Evolutionary conservation across 1,139 yeast species (phyloP).

Genomic region (Entelexis paramagnoliae): DNA sequence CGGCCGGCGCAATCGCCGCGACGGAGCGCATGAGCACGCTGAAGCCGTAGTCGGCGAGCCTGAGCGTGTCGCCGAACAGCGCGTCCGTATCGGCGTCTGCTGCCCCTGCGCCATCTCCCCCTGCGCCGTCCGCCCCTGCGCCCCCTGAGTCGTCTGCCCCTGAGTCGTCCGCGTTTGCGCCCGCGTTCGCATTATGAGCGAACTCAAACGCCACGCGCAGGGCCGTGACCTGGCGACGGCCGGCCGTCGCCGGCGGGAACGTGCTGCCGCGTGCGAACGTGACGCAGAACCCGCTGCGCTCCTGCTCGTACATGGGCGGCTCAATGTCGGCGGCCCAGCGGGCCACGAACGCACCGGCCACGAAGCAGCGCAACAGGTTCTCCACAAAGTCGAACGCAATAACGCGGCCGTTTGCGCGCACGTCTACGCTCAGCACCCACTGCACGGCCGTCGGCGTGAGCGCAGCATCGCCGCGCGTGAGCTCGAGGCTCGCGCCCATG

Average conservation of each 20-base stretch:
- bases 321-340: not conserved
- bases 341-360: not conserved
- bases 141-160: no score
- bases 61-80: constrained; percentile 7
- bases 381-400: constrained; percentile 15
- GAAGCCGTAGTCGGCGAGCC: constrained; percentile 11
- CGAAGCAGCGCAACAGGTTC: constrained; percentile 16
- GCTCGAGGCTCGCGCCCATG: not conserved
- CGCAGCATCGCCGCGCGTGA: constrained; percentile 8
- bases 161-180: not conserved
- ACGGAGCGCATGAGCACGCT: not conserved
- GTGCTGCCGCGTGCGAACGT: constrained; percentile 5
- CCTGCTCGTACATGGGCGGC: constrained; percentile 13
- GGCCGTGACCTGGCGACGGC: constrained; percentile 14
- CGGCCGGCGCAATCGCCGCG: constrained; percentile 15
- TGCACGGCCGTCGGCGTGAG: constrained; percentile 18
- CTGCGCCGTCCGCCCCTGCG: no score
- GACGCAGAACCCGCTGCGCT: constrained; percentile 10
- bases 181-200: not conserved
- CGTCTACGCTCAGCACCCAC: constrained; percentile 9
- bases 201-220: constrained; percentile 10
- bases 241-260: not conserved
- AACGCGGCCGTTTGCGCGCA: constrained; percentile 6
- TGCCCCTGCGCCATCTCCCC: no score
- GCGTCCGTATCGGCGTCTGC: no score